These are phyloP conservation scores for Tylopilus felleus DNA, from an alignment of 768 basidiomycete species.

Conservation along the genomic window DNA sequence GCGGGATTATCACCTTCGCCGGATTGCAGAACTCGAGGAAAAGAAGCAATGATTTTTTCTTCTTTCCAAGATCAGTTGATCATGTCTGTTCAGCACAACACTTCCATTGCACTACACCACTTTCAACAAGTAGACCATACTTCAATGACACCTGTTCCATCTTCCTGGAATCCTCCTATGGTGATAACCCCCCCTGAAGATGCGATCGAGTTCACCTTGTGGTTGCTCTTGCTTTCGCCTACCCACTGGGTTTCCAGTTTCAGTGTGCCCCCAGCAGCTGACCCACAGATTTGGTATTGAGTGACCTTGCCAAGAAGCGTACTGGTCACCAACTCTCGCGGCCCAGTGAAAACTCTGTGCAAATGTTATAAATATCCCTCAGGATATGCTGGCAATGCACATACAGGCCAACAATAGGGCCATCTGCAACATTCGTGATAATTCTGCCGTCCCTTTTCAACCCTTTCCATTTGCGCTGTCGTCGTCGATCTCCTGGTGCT, in stretches of 20 bases:
- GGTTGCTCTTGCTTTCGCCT: conserved; percentile 38
- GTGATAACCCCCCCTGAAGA: conserved; percentile 46
- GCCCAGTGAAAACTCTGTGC: conserved; percentile 47
- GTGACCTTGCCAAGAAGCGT: conserved; percentile 60
- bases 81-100: not conserved
- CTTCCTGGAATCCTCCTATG: conserved; percentile 58
- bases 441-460: conserved; percentile 46
- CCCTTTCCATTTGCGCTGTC: conserved; percentile 71
- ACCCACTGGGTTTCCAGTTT: conserved; percentile 47
- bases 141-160: conserved; percentile 62
- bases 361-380: conserved; percentile 1
- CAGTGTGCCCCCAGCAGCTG: conserved; percentile 36
- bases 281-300: conserved; percentile 44
- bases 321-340: conserved; percentile 48
- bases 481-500: conserved; percentile 35
- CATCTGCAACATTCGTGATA: conserved; percentile 56
- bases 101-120: not conserved
- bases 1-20: conserved; percentile 49
- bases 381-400: conserved; percentile 15
- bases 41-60: conserved; percentile 32
- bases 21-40: conserved; percentile 51
- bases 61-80: not conserved
- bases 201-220: conserved; percentile 66
- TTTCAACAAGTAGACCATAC: conserved; percentile 42
- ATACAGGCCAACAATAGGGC: conserved; percentile 72